Base-by-base conservation (phyloP, 78 protist genomes). In the Dictyostelium brefeldianum region DNA sequence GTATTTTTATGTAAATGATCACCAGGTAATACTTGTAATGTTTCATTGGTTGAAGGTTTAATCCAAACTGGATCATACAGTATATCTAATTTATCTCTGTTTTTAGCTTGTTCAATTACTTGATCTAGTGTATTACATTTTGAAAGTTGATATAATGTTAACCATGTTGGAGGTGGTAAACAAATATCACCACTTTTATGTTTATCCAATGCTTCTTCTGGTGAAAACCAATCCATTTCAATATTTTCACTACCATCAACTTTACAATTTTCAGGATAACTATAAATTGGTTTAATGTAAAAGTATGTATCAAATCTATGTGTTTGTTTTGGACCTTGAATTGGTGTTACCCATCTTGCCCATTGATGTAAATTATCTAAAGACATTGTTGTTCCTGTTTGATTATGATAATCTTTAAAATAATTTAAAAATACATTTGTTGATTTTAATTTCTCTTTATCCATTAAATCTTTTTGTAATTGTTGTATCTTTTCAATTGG, bases 271-370 rank as follows among this genome's bases (percentile, higher is more conserved):
- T 27, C 41, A 9, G 92, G 92, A 36, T 77, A 87, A 8, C 43
- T 6, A 1, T 31, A 9, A n/a, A 87, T n/a, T 14, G 92, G 92
- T 43, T 64, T 81, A 5, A 87, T 12, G 50, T 87, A 87, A 27
- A 87, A 87, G 2, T 48, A 59, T 2, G 92, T 87, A 62, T 87
- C 83, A 9, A 87, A 87, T 77, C 92, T 87, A 27, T 64, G 62
- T 18, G 54, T 77, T 43, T 20, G 51, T 1, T 27, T 56, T n/a
- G 64, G 43, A 4, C 71, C 69, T 22, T 8, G 12, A 9, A 54
- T 57, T 8, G 92, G 92, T 57, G 92, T 87, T 7, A 87, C 53
- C 92, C 92, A 87, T 64, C 92, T 41, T 47, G 84, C 67, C 92
- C 92, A 87, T 53, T 87, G 81, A 10, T 36, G n/a, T 4, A 87